Conservation (phyloP, 495 filamentous ascomycete genomes). For the Neurospora africana region DNA sequence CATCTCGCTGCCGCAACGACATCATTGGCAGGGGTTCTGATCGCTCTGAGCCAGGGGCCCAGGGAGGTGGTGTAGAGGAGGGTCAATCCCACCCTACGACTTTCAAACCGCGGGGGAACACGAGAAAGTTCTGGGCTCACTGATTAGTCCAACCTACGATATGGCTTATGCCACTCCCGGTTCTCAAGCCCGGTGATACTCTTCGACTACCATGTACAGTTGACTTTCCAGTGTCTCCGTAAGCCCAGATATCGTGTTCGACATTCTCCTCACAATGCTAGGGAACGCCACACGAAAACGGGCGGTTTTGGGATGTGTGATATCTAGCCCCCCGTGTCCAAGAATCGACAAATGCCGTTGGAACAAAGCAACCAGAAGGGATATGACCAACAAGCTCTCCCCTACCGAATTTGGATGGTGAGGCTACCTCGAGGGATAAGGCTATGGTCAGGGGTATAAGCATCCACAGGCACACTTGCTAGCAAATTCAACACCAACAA, state of each 20-base stretch:
- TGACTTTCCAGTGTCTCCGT: neutral
- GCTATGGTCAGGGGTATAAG: neutral
- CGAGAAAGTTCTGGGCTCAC: neutral
- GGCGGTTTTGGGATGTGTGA: neutral
- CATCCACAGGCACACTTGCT: neutral
- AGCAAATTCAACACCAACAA: neutral
- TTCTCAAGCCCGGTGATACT: neutral
- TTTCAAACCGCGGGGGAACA: neutral
- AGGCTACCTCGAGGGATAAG: neutral
- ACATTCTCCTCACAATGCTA: neutral
- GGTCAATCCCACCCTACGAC: neutral
- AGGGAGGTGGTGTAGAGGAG: neutral
- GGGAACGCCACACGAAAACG: neutral
- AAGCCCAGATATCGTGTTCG: neutral
- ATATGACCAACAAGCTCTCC: neutral
- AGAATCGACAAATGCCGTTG: neutral
- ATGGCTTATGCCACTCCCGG: neutral
- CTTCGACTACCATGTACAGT: neutral
- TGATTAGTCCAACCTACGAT: neutral
- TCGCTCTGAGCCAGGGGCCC: neutral
- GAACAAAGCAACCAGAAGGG: neutral
- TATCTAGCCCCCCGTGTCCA: neutral
- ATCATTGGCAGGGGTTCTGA: conserved; percentile 17
- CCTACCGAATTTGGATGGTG: neutral
- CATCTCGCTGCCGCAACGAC: conserved; percentile 8